Evolutionary conservation across 2,329 filamentous ascomycete genomes (phyloP), one percentile per base, ranked within the genome.

Genomic region (Calonectria fujianensis): DNA sequence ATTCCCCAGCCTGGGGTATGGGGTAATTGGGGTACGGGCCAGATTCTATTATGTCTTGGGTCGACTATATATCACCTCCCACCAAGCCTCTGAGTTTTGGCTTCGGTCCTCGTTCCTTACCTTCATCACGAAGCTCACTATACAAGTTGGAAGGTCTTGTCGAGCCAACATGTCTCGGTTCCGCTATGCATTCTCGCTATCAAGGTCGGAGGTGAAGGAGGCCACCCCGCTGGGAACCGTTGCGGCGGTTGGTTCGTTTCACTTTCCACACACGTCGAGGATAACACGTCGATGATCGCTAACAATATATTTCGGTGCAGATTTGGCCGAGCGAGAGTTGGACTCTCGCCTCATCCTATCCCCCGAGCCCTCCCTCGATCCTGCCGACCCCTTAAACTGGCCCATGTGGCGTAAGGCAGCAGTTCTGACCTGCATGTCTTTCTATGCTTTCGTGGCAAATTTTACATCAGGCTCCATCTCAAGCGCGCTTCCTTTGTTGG

Each of bases 351-450:
- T 63, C 37, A 63, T 63, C 35, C 24, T 63, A 7, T 63, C 57
- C 18, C 68, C 68, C 20, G 39, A 59, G 11, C 64, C 64, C 1
- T 68, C 80, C 0, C 51, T 78, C 0, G 83, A 85, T 52, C 84
- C 85, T 7, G 79, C 79, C 8, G 85, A 86, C 65, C 85, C 85
- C 2, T 75, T 86, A 18, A 86, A 85, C 70, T 85, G 82, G 76
- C 61, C 80, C 0, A 45, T 61, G 0, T 85, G 84, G 84, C 78
- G 82, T 5, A 86, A 85, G 70, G 20, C 80, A 0, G 73, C 77
- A 1, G 78, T 82, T 0, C 73, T 86, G 16, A 2, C 77, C 8
- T 75, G 80, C 2, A 80, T 79, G 3, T 81, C 83, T 0, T 37
- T 83, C 2, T 86, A 84, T 71, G 82, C 82, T 1, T 86, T 86